Base-by-base conservation (phyloP, 2,329 filamentous ascomycete species). In the Colletotrichum higginsianum region DNA sequence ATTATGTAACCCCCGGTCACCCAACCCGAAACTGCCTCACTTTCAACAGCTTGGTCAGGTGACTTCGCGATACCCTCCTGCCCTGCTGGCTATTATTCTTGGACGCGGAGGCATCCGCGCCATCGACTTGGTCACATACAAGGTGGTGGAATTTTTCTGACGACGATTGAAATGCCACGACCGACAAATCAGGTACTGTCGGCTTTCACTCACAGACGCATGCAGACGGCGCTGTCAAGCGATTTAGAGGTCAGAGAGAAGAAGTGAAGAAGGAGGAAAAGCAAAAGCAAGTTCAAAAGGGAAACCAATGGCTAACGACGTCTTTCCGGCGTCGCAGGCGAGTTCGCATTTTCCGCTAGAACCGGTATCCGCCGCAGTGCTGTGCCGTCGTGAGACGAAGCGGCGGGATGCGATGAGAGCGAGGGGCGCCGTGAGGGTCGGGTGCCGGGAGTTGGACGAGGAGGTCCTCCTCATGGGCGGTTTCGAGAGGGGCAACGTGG, bases 401-500 rank as follows among this genome's bases (percentile, higher is more conserved):
- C 79, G 83, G 1, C 79, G 82, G 26, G 77, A 83, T 63, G 76
- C 65, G 16, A 75, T 81, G 1, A 68, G 66, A 21, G 50, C 67
- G 8, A 75, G 79, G 4, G 84, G 84, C 0, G 70, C 66, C 5
- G 78, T 84, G 40, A 69, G 75, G 38, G 85, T 82, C 1, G 88
- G 87, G 15, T 88, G 86, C 63, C 52, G 60, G 2, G 86, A 86
- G 72, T 74, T 90, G 44, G 88, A 90, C 73, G 78, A 82, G 2
- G 77, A 84, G 40, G 81, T 87, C 7, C 78, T 90, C 7, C 78
- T 90, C 6, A 67, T 84, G 7, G 81, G 80, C 2, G 87, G 87
- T 0, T 79, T 89, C 13, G 84, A 86, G 77, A 78, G 85, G n/a
- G 88, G 87, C 0, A 80, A 79, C 23, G 83, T 90, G 0, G 84